These are phyloP conservation scores for Trichoderma parareesei DNA, from an alignment of 495 filamentous ascomycete genomes.

Conservation along the genomic window DNA sequence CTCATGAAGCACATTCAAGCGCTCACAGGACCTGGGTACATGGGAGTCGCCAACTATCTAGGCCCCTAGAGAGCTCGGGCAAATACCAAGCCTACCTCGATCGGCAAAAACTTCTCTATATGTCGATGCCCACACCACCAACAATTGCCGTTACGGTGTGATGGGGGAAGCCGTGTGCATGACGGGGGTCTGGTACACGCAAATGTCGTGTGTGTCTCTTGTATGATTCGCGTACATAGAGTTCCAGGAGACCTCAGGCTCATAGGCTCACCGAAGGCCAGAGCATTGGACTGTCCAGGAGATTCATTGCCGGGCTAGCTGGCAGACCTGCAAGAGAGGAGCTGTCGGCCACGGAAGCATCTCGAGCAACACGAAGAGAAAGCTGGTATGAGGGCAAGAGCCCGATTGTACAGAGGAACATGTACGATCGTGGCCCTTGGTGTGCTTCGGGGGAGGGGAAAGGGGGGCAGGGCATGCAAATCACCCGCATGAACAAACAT, in stretches of 20 bases:
- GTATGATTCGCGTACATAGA: too few species aligned
- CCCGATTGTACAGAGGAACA: not conserved
- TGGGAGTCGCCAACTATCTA: too few species aligned
- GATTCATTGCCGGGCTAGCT: not conserved
- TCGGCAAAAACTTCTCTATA: not conserved
- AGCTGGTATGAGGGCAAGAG: not conserved
- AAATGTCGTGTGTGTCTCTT: too few species aligned
- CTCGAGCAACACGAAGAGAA: not conserved
- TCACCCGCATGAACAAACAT: not conserved
- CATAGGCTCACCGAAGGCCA: not conserved
- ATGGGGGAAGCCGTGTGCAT: not conserved
- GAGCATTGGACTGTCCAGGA: not conserved
- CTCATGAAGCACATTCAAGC: too few species aligned
- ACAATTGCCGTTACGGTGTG: not conserved
- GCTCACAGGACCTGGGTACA: too few species aligned
- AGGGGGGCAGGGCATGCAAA: not conserved
- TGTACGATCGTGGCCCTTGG: not conserved
- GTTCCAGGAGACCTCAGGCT: not conserved
- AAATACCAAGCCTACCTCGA: not conserved
- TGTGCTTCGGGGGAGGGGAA: not conserved
- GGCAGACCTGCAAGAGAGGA: too few species aligned
- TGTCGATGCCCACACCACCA: not conserved
- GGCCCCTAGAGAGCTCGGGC: not conserved
- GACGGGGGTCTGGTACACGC: not conserved
- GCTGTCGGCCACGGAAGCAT: too few species aligned